phyloP scores from a whole-genome alignment of 163 green algal genomes.

The Prototheca wickerhamii region DNA sequence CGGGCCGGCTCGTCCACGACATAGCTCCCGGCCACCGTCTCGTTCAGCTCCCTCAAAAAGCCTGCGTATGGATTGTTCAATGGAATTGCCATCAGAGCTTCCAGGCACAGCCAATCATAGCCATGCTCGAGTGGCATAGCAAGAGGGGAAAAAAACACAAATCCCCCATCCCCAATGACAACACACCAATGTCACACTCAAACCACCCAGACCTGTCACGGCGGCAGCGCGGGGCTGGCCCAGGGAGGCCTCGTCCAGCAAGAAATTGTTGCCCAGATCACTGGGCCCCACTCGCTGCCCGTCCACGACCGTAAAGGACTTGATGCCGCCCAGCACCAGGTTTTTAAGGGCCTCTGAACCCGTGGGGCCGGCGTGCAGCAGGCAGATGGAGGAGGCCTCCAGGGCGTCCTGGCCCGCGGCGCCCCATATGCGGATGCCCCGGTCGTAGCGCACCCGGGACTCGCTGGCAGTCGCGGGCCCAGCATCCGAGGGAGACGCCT shows the following conservation, averaged over 20 bases:
- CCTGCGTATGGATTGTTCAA: conserved; percentile 1
- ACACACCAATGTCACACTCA: too few species aligned
- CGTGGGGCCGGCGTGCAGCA: conserved; percentile 54
- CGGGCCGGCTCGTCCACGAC: conserved; percentile 64
- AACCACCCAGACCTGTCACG: conserved; percentile 54
- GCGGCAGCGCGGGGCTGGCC: conserved; percentile 55
- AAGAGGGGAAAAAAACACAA: too few species aligned
- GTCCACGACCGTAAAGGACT: conserved; percentile 90
- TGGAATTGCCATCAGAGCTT: too few species aligned
- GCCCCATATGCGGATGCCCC: conserved; percentile 85
- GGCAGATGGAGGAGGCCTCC: conserved; percentile 55
- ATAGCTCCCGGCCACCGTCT: conserved; percentile 63
- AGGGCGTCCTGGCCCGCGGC: conserved; percentile 66
- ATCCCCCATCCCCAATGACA: too few species aligned
- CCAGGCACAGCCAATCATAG: too few species aligned
- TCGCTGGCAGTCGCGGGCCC: conserved; percentile 32
- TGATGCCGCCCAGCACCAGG: conserved; percentile 91
- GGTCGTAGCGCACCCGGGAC: conserved; percentile 60
- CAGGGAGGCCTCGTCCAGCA: conserved; percentile 54
- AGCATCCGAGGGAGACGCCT: too few species aligned
- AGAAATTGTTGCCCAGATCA: conserved; percentile 94
- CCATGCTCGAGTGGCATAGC: too few species aligned
- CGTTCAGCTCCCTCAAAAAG: conserved; percentile 85
- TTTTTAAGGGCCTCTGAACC: conserved; percentile 91
- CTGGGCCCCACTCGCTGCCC: conserved; percentile 18